A percentile compares a stretch with the other conserved stretches of the same genome.
Evolutionary conservation across 2,329 filamentous ascomycete species (phyloP).

Genomic region (Bipolaris zeicola): DNA sequence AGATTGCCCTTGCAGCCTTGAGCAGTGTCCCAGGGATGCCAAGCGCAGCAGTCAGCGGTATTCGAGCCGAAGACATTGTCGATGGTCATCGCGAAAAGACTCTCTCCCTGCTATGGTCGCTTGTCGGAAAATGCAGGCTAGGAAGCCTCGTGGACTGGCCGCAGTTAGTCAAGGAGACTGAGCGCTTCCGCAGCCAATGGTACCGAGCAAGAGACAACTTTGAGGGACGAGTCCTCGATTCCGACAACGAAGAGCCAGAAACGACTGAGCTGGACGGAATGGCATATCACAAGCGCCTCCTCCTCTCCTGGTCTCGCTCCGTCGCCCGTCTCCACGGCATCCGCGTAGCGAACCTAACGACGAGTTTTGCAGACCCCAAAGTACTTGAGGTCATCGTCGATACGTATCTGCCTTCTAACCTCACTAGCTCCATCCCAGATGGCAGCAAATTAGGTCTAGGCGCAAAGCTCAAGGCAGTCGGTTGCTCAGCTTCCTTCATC

Average conservation of each 20-base stretch:
- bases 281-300: constrained; percentile 49
- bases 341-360: constrained; percentile 61
- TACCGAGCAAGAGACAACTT: constrained; percentile 37
- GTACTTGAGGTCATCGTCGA: constrained; percentile 63
- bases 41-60: constrained; percentile 48
- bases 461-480: constrained; percentile 48
- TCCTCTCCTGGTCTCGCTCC: constrained; percentile 62
- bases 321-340: constrained; percentile 56
- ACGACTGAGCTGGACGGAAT: constrained; percentile 36
- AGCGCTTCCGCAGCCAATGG: constrained; percentile 48
- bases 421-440: constrained; percentile 6
- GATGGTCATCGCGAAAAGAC: constrained; percentile 70
- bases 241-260: constrained; percentile 30
- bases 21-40: constrained; percentile 50
- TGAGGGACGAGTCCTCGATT: constrained; percentile 41
- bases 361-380: constrained; percentile 61
- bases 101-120: constrained; percentile 63
- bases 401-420: constrained; percentile 55
- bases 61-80: constrained; percentile 64
- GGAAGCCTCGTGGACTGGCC: constrained; percentile 60
- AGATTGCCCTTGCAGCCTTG: constrained; percentile 62
- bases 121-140: constrained; percentile 64
- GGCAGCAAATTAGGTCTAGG: constrained; percentile 30
- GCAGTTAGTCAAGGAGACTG: constrained; percentile 59
- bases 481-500: constrained; percentile 54